These are phyloP conservation scores for Meira miltonrushii DNA, from an alignment of 1,284 basidiomycete species.

Conservation along the genomic window DNA sequence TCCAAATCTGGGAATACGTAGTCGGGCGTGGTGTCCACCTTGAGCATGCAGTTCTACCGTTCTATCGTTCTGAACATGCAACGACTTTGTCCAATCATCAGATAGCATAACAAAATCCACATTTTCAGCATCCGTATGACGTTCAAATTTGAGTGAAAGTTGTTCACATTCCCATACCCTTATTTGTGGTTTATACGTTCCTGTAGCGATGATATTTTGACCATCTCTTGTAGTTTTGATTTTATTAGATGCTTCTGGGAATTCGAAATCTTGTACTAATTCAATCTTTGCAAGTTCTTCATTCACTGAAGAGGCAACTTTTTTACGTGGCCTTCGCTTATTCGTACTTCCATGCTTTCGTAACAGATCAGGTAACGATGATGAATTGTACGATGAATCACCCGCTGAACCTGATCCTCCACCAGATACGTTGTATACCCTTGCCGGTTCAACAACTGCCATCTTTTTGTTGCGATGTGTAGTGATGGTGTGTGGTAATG, in stretches of 20 bases:
- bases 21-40: slow-evolving; percentile 82
- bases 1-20: slow-evolving; percentile 89
- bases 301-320: slow-evolving; percentile 12
- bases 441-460: slow-evolving; percentile 34
- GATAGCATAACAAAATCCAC: slow-evolving; percentile 94
- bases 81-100: slow-evolving; percentile 98
- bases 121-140: slow-evolving; percentile 93
- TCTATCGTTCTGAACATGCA: slow-evolving; percentile 94
- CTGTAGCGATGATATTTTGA: slow-evolving; percentile 84
- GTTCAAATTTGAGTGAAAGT: slow-evolving; percentile 88
- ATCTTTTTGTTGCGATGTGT: slow-evolving; percentile 1
- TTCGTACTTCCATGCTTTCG: slow-evolving; percentile 45
- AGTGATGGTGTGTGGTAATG: neutral
- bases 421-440: slow-evolving; percentile 47
- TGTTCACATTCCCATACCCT: slow-evolving; percentile 92
- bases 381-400: slow-evolving; percentile 43
- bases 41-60: slow-evolving; percentile 91
- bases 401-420: slow-evolving; percentile 25
- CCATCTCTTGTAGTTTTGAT: slow-evolving; percentile 88
- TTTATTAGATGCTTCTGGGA: slow-evolving; percentile 89
- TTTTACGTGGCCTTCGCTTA: slow-evolving; percentile 42
- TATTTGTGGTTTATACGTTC: slow-evolving; percentile 97
- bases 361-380: slow-evolving; percentile 48
- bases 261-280: slow-evolving; percentile 77
- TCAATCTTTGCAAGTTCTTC: slow-evolving; percentile 44